Percentiles rank a stretch among this genome's conserved stretches.
phyloP scores from a whole-genome alignment of 345 rosid species.

The Lumnitzera racemosa region DNA sequence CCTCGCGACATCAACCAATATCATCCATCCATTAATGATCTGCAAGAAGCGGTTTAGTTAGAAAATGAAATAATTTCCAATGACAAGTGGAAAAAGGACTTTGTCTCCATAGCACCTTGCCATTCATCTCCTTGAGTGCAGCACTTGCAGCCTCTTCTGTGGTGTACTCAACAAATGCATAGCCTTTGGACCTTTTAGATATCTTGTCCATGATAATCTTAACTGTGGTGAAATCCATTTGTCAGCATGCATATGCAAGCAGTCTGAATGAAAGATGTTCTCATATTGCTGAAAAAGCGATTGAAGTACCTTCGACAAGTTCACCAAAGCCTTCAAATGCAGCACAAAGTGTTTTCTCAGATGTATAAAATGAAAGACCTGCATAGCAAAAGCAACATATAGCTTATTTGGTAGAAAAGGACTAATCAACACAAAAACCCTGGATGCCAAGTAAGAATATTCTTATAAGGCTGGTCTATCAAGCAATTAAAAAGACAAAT shows the following conservation, averaged over 20 bases:
- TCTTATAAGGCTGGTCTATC: too few species aligned
- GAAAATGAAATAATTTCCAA: not conserved
- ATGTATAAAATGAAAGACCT: conserved; percentile 94
- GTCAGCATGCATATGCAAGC: conserved; percentile 1
- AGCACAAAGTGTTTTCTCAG: conserved; percentile 84
- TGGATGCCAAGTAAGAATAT: too few species aligned
- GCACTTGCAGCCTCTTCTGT: conserved; percentile 84
- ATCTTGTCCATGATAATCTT: conserved; percentile 97
- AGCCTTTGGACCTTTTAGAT: conserved; percentile 93
- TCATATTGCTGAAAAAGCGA: not conserved
- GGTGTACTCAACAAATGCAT: conserved; percentile 81
- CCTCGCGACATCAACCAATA: conserved; percentile 89
- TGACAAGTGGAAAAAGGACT: too few species aligned
- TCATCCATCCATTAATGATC: conserved; percentile 99
- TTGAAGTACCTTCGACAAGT: conserved; percentile 63
- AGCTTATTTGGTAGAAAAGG: not conserved
- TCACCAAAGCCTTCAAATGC: conserved; percentile 91
- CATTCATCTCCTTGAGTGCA: conserved; percentile 93
- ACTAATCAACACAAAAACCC: too few species aligned
- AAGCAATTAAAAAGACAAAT: too few species aligned
- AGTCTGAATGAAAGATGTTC: not conserved
- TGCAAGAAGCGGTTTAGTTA: conserved; percentile 20
- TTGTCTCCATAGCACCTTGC: conserved; percentile 41
- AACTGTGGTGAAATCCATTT: conserved; percentile 24
- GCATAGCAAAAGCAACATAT: conserved; percentile 4